Evolutionary conservation across 441 rosid genomes (phyloP).

Genomic region (Sinapis alba): DNA sequence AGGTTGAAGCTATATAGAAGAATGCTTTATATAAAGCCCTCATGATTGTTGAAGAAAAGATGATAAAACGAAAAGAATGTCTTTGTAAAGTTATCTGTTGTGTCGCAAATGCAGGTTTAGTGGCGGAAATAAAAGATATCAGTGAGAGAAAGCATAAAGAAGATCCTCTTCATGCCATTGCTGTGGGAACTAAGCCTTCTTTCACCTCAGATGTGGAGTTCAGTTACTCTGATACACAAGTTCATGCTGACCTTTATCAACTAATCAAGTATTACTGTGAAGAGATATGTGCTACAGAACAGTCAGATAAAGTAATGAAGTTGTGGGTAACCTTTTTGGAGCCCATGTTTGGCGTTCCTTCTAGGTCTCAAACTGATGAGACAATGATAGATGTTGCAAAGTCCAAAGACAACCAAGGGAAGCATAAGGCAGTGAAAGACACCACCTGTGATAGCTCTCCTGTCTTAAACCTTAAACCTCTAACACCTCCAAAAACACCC

Average conservation of each 20-base stretch:
- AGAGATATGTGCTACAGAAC: constrained; percentile 87
- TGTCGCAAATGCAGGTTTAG: constrained; percentile 55
- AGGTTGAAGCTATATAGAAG: neutral
- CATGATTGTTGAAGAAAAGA: neutral
- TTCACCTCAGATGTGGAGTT: constrained; percentile 75
- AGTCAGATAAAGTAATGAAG: constrained; percentile 81
- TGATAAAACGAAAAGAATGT: neutral
- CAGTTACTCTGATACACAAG: constrained; percentile 68
- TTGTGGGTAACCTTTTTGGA: constrained; percentile 92
- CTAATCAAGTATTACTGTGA: constrained; percentile 87
- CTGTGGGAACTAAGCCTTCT: constrained; percentile 74
- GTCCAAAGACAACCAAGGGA: constrained; percentile 53
- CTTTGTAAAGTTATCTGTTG: neutral
- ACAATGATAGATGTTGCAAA: constrained; percentile 66
- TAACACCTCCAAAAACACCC: constrained; percentile 57
- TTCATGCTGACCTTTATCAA: constrained; percentile 88
- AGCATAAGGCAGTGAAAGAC: constrained; percentile 53
- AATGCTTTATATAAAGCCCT: neutral
- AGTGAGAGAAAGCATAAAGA: constrained; percentile 82
- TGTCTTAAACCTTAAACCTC: constrained; percentile 48
- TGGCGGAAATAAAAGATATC: constrained; percentile 89
- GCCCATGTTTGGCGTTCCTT: constrained; percentile 79
- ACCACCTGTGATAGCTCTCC: constrained; percentile 48
- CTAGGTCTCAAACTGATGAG: constrained; percentile 76
- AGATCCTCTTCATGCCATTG: constrained; percentile 77